These are phyloP conservation scores for Solanum verrucosum DNA, from an alignment of 257 asterid genomes.

Conservation along the genomic window DNA sequence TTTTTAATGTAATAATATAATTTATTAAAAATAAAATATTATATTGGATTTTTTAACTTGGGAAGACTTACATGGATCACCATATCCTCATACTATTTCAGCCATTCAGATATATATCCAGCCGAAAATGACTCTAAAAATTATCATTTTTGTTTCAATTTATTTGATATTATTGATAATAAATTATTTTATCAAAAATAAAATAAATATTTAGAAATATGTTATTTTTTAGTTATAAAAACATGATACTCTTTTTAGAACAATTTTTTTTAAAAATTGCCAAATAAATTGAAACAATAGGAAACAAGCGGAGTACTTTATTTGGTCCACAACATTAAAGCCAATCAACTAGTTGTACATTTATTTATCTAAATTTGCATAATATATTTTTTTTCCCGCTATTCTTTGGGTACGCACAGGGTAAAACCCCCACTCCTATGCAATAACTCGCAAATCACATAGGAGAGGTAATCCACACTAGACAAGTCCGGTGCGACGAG, in stretches of 20 bases:
- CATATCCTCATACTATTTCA: background rate
- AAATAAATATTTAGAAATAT: no score
- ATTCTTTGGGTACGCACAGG: no score
- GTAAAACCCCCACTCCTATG: no score
- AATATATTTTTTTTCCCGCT: no score
- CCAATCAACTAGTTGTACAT: background rate
- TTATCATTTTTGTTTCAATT: background rate
- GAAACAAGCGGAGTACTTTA: background rate
- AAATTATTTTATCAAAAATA: background rate
- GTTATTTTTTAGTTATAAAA: no score
- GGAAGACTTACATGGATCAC: background rate
- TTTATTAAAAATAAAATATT: background rate
- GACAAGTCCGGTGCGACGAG: no score
- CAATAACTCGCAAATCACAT: no score
- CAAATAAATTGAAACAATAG: background rate
- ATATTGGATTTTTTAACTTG: background rate
- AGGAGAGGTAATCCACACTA: no score
- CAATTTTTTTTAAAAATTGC: rapidly evolving
- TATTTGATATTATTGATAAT: background rate
- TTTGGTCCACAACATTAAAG: background rate
- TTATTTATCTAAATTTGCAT: background rate
- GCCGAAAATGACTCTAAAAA: background rate
- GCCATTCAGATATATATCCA: background rate
- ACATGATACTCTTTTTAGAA: no score
- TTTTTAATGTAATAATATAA: background rate